phyloP scores from a whole-genome alignment of 2,329 filamentous ascomycete genomes.

The Fusarium armeniacum region DNA sequence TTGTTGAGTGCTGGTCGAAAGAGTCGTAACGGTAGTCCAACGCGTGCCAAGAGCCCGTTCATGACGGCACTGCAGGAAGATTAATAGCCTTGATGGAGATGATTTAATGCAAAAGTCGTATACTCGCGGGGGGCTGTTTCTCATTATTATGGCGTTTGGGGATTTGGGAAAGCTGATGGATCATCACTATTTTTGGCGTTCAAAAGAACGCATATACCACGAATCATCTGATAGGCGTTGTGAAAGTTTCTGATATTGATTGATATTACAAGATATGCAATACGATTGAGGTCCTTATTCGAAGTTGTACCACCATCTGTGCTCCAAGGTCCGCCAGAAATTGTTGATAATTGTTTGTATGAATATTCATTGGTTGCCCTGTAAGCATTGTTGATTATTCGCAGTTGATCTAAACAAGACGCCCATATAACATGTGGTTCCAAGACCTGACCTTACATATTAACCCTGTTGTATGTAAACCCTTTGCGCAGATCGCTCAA shows the following conservation, averaged over 20 bases:
- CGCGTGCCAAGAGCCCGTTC: conserved; percentile 70
- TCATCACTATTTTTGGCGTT: conserved; percentile 30
- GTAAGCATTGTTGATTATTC: conserved; percentile 12
- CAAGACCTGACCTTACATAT: neutral
- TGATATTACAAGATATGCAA: conserved; percentile 2
- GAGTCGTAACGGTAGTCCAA: conserved; percentile 70
- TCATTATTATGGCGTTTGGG: conserved; percentile 30
- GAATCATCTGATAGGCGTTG: conserved; percentile 30
- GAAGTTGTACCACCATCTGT: conserved; percentile 1
- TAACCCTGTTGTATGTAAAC: neutral
- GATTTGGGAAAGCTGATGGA: conserved; percentile 2
- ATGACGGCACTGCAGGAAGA: conserved; percentile 65
- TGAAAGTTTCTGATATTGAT: conserved; percentile 9
- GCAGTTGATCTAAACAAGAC: conserved; percentile 26
- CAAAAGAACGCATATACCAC: conserved; percentile 30
- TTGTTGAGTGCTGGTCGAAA: conserved; percentile 69
- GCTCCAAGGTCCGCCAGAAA: neutral
- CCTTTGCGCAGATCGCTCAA: neutral
- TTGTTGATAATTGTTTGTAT: neutral
- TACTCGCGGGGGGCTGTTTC: neutral
- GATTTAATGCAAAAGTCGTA: neutral
- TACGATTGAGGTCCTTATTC: conserved; percentile 13
- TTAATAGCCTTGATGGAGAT: conserved; percentile 38
- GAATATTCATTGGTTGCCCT: conserved; percentile 1
- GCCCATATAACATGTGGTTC: conserved; percentile 4